Evolutionary conservation across 305 asterid genomes (phyloP).

Genomic region (Fraxinus xanthoxyloides): DNA sequence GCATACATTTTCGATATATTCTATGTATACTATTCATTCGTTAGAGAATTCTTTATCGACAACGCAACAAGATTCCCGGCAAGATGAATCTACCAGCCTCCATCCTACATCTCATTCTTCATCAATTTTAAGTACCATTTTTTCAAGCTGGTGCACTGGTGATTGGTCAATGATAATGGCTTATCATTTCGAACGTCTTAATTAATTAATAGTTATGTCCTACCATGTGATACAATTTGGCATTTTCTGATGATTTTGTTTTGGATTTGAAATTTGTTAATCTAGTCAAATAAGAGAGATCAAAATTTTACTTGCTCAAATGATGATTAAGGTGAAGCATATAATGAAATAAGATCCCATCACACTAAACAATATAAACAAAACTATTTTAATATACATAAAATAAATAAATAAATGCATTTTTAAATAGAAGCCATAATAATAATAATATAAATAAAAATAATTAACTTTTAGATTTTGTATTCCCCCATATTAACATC

Average conservation of each 20-base stretch:
- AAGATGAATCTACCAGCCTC: constrained; percentile 27
- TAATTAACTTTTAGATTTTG: too few relatives aligned
- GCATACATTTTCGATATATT: too few relatives aligned
- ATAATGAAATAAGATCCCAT: too few relatives aligned
- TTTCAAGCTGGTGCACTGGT: neutral
- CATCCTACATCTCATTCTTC: constrained; percentile 30
- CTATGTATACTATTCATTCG: neutral
- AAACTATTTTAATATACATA: too few relatives aligned
- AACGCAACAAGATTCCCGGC: constrained; percentile 71
- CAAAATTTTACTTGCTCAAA: neutral
- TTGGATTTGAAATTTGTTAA: neutral
- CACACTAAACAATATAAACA: too few relatives aligned
- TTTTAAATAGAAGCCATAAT: too few relatives aligned
- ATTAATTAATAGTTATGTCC: neutral
- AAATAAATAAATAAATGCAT: too few relatives aligned
- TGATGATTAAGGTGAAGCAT: neutral
- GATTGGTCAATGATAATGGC: neutral
- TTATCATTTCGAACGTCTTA: neutral
- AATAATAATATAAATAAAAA: too few relatives aligned
- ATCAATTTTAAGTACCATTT: neutral
- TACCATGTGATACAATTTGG: neutral
- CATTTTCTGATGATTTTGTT: neutral
- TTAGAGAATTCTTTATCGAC: constrained; percentile 34
- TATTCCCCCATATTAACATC: too few relatives aligned
- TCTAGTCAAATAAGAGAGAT: neutral